phyloP scores from a whole-genome alignment of 2,329 filamentous ascomycete species.

The Periglandula ipomoeae region DNA sequence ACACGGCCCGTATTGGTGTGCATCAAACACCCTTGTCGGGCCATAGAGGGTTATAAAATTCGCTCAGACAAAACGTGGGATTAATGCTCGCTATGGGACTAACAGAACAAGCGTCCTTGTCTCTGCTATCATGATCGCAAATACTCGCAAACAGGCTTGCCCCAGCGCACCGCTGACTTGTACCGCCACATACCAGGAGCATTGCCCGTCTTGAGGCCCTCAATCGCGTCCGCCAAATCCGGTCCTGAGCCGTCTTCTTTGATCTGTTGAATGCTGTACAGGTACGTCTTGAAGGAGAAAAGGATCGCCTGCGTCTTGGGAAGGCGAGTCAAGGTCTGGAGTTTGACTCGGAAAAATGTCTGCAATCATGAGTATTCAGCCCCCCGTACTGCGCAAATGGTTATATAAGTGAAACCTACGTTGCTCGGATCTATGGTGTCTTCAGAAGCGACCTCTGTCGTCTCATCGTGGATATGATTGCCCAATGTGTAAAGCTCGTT shows the following conservation, averaged over 20 bases:
- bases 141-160: conserved; percentile 35
- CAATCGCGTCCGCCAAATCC: conserved; percentile 41
- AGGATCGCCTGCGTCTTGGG: conserved; percentile 36
- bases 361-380: conserved; percentile 9
- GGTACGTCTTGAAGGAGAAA: conserved; percentile 48
- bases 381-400: not conserved
- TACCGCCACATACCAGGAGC: conserved; percentile 45
- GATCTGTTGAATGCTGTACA: conserved; percentile 39
- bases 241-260: conserved; percentile 38
- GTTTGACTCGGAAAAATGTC: conserved; percentile 35
- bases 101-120: no score
- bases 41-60: no score
- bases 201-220: conserved; percentile 40
- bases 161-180: conserved; percentile 41
- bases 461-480: conserved; percentile 25
- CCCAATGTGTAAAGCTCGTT: conserved; percentile 29
- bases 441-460: conserved; percentile 23
- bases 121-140: conserved; percentile 25
- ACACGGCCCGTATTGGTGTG: no score
- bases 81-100: no score
- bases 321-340: conserved; percentile 42
- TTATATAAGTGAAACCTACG: conserved; percentile 9
- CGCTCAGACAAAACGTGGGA: no score
- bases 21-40: no score
- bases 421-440: conserved; percentile 29